Conservation (phyloP, 257 asterid genomes). For the Agastache rugosa region DNA sequence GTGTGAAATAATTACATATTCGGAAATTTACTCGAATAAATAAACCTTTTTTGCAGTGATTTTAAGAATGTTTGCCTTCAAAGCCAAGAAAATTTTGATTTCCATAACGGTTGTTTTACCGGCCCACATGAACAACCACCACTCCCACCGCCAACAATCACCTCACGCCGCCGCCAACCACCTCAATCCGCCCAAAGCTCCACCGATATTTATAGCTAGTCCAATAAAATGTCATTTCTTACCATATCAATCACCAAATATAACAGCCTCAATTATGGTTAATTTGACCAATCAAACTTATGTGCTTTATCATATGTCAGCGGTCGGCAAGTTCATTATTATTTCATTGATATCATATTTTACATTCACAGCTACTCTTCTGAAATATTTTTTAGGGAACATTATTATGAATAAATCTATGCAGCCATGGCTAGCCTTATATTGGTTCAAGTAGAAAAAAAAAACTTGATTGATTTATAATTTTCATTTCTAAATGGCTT, state of each 20-base stretch:
- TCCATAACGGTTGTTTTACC: constrained; percentile 7
- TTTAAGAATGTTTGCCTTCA: constrained; percentile 30
- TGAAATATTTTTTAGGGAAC: no score
- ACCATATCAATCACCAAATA: constrained; percentile 3
- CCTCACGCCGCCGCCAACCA: constrained; percentile 1
- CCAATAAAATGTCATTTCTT: constrained; percentile 8
- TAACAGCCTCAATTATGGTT: background rate
- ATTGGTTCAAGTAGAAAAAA: no score
- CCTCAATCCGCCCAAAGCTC: background rate
- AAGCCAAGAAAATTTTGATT: constrained; percentile 34
- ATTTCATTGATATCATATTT: no score
- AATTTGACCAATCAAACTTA: background rate
- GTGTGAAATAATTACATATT: background rate
- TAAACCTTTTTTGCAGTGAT: background rate
- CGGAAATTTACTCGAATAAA: background rate
- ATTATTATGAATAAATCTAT: no score
- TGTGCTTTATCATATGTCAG: background rate
- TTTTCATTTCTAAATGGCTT: no score
- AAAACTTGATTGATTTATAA: no score
- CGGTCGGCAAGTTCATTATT: background rate
- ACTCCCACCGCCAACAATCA: constrained; percentile 2
- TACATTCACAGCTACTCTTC: no score
- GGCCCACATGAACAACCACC: constrained; percentile 13
- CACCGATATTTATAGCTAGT: background rate
- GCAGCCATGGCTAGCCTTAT: no score